Base-by-base conservation (phyloP, 306 rosid species). In the Cicer chorassanicum region DNA sequence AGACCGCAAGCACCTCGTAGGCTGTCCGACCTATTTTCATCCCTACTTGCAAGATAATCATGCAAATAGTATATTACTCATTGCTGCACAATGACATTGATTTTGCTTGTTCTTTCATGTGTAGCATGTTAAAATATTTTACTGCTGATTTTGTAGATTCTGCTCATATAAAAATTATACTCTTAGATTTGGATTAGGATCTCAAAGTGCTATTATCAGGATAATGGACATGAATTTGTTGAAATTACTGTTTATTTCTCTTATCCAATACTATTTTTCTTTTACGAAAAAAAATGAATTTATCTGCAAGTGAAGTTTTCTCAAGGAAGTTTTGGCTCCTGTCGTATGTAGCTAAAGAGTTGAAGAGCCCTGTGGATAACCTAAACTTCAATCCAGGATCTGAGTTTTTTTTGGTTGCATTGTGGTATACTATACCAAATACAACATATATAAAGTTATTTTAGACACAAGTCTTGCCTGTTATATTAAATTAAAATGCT, bases 381-480 rank as follows among this genome's bases (percentile, higher is more conserved):
- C 65, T 63, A 63, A 70, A 38, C 38, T 38, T 76, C 59, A 51
- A 55, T 56, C 45, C 54, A 61, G 60, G 10, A 74, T 43, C 7
- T 44, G 29, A n/a, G 14, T 40, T 71, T 68, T 64, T 50, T 34
- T 5, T 64, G 21, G 24, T 46, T 41, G 59, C 39, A 18, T 50
- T n/a, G 15, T 68, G 46, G 61, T 69, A 48, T 61, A 60, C 9
- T 15, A 41, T 44, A 63, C 68, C 15, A 8, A 7, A 8, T 9
- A 14, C 34, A 9, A 53, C 72, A 16, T 12, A 24, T 50, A 38
- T 11, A 50, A 11, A 53, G 24, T 54, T 54, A 66, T 15, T 34
- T 40, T 21, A 55, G 49, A 64, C 54, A 50, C 29, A 0, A 12
- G 6, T 54, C 29, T 65, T 80, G 62, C 24, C 51, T 51, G 65